These are phyloP conservation scores for Phytophthora podocarpi DNA, from an alignment of 352 stramenopile species.

Conservation along the genomic window DNA sequence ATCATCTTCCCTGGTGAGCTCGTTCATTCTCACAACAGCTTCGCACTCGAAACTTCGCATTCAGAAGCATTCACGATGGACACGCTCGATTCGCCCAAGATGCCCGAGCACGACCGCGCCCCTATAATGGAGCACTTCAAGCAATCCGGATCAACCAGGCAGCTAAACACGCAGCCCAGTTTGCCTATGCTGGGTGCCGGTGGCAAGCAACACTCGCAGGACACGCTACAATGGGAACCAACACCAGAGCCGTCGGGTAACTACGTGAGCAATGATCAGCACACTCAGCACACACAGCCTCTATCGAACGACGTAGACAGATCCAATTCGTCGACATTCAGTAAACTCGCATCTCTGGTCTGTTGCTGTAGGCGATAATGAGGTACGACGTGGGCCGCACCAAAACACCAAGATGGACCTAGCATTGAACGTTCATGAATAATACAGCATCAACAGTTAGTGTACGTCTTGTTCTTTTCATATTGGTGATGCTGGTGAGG, in stretches of 20 bases:
- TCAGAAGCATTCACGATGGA: neutral
- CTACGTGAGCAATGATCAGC: conserved; percentile 3
- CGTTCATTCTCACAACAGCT: conserved; percentile 8
- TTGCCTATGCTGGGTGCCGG: conserved; percentile 15
- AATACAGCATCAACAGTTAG: no score
- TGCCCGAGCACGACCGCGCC: neutral
- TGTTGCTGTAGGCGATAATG: conserved; percentile 13
- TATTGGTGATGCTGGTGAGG: no score
- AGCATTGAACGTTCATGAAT: no score
- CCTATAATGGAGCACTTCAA: conserved; percentile 29
- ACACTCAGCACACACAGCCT: no score
- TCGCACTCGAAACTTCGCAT: neutral
- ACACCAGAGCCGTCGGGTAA: neutral
- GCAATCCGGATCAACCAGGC: conserved; percentile 19
- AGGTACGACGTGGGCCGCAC: no score
- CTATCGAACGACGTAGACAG: neutral
- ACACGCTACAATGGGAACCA: conserved; percentile 15
- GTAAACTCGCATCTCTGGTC: neutral
- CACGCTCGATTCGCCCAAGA: conserved; percentile 5
- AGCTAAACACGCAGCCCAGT: conserved; percentile 25
- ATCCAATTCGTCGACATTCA: neutral
- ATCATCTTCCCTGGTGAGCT: neutral
- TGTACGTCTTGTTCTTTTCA: no score
- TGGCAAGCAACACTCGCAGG: conserved; percentile 17
- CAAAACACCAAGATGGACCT: no score